These are phyloP conservation scores for Coprinopsis cinerea DNA, from an alignment of 768 basidiomycete genomes.

Conservation along the genomic window DNA sequence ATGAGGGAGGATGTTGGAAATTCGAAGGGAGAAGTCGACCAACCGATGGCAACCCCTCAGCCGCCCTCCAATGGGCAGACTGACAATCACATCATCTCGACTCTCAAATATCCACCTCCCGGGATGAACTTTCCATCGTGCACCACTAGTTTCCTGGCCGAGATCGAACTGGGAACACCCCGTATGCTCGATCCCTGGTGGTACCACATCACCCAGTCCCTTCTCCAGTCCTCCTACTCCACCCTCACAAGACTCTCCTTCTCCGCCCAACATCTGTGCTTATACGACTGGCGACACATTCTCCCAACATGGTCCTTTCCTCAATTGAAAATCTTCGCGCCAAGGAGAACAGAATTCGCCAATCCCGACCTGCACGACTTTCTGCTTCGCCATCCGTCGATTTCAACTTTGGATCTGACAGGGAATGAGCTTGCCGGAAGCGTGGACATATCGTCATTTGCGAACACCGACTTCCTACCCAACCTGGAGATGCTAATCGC, in stretches of 20 bases:
- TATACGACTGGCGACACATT: background rate
- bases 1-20: no score
- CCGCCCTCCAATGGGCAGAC: no score
- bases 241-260: background rate
- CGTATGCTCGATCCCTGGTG: background rate
- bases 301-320: background rate
- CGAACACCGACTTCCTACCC: background rate
- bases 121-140: no score
- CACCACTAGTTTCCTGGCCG: no score
- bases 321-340: background rate
- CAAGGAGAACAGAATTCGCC: constrained; percentile 12
- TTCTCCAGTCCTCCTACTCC: background rate
- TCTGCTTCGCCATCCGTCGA: constrained; percentile 16
- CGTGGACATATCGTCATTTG: background rate
- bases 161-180: no score
- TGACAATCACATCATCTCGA: no score
- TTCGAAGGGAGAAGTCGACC: no score
- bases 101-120: no score
- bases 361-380: constrained; percentile 18
- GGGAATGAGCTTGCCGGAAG: background rate
- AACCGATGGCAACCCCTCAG: no score
- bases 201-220: background rate
- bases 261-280: background rate
- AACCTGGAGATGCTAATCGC: background rate
- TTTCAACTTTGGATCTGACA: constrained; percentile 17